Evolutionary conservation across 2,329 filamentous ascomycete species (phyloP).

Genomic region (Graphilbum ipis-grandicollis): DNA sequence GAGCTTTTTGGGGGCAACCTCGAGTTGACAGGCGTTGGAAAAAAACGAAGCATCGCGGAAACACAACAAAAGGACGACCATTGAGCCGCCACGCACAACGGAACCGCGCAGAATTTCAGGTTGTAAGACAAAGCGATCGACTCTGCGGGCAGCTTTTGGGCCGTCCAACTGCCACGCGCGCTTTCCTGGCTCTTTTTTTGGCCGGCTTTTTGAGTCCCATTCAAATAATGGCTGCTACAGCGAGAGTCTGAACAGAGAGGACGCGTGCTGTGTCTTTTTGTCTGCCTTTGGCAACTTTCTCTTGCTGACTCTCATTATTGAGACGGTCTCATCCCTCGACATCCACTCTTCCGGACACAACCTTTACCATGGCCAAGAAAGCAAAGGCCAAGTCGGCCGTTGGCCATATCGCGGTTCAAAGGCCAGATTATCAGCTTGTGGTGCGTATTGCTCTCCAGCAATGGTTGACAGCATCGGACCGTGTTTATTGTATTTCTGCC

Average conservation of each 20-base stretch:
- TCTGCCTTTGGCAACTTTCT: background rate
- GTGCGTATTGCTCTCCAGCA: conserved; percentile 1
- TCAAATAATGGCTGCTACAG: conserved; percentile 7
- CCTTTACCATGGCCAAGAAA: too few relatives aligned
- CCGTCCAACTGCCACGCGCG: too few relatives aligned
- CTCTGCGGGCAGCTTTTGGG: background rate
- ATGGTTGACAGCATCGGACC: too few relatives aligned
- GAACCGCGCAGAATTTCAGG: too few relatives aligned
- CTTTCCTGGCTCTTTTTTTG: too few relatives aligned
- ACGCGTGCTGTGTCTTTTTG: background rate
- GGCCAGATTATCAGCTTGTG: conserved; percentile 6
- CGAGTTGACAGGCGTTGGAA: background rate
- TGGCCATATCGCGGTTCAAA: background rate
- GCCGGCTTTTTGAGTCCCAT: background rate
- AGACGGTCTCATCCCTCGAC: too few relatives aligned
- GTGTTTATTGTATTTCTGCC: background rate
- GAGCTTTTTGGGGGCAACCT: background rate
- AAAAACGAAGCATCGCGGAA: background rate
- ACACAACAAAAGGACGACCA: background rate
- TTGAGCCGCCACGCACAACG: background rate
- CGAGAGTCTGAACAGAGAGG: conserved; percentile 5
- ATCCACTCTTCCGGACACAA: too few relatives aligned
- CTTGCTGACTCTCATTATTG: too few relatives aligned
- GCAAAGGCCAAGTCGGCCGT: too few relatives aligned
- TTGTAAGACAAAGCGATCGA: too few relatives aligned